Percentiles rank a stretch among this genome's conserved stretches.
phyloP scores from a whole-genome alignment of 2,329 filamentous ascomycete genomes.

The Coniochaeta hoffmannii region DNA sequence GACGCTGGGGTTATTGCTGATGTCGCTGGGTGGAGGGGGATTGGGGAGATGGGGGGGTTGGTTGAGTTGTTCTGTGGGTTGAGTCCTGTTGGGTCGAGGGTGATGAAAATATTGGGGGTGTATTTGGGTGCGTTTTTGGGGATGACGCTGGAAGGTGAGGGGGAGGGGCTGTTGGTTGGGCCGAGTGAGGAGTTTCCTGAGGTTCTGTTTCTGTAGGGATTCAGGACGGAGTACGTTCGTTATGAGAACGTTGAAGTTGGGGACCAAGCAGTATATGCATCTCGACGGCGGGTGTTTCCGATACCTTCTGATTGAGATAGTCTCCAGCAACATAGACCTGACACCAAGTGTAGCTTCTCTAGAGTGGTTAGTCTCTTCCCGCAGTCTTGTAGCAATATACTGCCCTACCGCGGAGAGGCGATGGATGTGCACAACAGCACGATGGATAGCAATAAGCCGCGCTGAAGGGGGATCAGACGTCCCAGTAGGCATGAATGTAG shows the following conservation, averaged over 20 bases:
- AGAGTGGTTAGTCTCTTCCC: too few species aligned
- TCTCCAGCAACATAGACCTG: too few species aligned
- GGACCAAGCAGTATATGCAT: too few species aligned
- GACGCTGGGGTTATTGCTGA: slow-evolving; percentile 21
- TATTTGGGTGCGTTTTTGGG: slow-evolving; percentile 23
- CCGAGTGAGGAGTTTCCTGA: slow-evolving; percentile 6
- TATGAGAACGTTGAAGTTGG: not conserved
- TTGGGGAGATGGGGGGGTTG: slow-evolving; percentile 9
- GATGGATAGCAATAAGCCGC: too few species aligned
- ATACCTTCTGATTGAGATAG: too few species aligned
- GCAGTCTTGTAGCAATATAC: too few species aligned
- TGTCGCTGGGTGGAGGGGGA: slow-evolving; percentile 12
- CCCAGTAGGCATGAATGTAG: too few species aligned
- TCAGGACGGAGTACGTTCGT: not conserved
- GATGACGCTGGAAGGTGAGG: slow-evolving; percentile 14
- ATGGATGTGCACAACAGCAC: too few species aligned
- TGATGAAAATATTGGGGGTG: slow-evolving; percentile 18
- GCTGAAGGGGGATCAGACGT: too few species aligned
- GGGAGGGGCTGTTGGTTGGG: slow-evolving; percentile 12
- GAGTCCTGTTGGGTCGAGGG: slow-evolving; percentile 17
- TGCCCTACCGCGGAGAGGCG: too few species aligned
- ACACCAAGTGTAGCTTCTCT: too few species aligned
- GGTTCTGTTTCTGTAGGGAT: slow-evolving; percentile 2
- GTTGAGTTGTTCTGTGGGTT: slow-evolving; percentile 14
- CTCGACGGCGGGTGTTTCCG: too few species aligned